phyloP scores from a whole-genome alignment of 805 yeast genomes.

The Grigorovia jiainica region DNA sequence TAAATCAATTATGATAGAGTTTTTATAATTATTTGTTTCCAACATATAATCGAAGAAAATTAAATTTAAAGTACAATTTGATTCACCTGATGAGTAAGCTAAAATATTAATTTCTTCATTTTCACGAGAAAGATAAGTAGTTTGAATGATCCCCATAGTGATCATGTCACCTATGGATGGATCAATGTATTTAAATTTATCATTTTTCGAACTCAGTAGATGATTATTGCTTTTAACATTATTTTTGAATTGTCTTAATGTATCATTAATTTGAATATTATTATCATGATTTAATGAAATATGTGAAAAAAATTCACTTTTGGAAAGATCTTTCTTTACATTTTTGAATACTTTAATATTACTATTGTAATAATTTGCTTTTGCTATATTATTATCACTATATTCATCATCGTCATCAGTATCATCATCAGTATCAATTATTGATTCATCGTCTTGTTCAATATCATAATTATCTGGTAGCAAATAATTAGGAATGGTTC shows the following conservation, averaged over 20 bases:
- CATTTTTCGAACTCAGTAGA: background rate
- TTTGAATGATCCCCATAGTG: slow-evolving; percentile 15
- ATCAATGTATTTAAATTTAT: slow-evolving; percentile 8
- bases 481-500: no score
- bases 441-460: slow-evolving; percentile 7
- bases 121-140: slow-evolving; percentile 15
- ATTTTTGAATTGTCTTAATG: background rate
- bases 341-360: slow-evolving; percentile 7
- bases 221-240: background rate
- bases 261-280: background rate
- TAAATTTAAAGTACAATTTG: slow-evolving; percentile 12
- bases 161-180: slow-evolving; percentile 16
- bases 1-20: slow-evolving; percentile 8
- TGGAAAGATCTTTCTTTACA: slow-evolving; percentile 10
- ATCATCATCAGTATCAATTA: background rate
- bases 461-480: background rate
- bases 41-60: slow-evolving; percentile 1
- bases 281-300: slow-evolving; percentile 9
- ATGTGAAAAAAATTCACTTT: slow-evolving; percentile 6
- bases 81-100: slow-evolving; percentile 11
- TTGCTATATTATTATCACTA: slow-evolving; percentile 2
- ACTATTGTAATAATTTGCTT: slow-evolving; percentile 9
- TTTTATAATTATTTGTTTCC: background rate
- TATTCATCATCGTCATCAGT: no score
- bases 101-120: slow-evolving; percentile 11